Evolutionary conservation across 1,139 yeast species (phyloP), one percentile per base, ranked within the genome.

Genomic region (Lodderomyces elongisporus): DNA sequence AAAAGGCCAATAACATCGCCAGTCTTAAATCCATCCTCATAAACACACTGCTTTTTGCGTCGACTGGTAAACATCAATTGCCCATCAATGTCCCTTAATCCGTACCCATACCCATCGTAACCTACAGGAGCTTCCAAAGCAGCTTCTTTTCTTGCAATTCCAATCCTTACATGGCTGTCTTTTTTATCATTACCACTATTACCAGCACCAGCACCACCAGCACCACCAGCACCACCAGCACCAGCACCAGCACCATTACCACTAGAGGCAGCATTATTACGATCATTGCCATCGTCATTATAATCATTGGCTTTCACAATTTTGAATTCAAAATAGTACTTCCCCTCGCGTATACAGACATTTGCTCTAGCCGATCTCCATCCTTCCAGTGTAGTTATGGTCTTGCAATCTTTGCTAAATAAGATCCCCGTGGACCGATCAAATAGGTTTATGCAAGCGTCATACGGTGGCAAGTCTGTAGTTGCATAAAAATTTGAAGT

Each of bases 91-190:
- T 89, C 97, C 39, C 97, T 66, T 8, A 91, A 51, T 1, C 96
- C 96, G 54, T 93, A 91, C 0, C 96, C 91, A 58, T 88, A 91
- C 0, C 89, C 93, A 56, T 91, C 97, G 50, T 77, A 85, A 4
- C 99, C 99, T 7, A 89, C 91, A 0, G 99, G 98, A 0, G 95
- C 95, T 45, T 91, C 96, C 32, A 89, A 59, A 35, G 88, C 76
- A 1, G 96, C 94, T 51, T 91, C 98, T 43, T 85, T 69, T 36
- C 97, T 63, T 0, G 82, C 82, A 29, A 89, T 48, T 0, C 99
- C 99, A 17, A 89, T 52, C 24, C 98, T 59, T 1, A 89, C 89
- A 54, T 89, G 94, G 34, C 73, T 53, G 30, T 53, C 54, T n/a
- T n/a, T n/a, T n/a, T n/a, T n/a, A 14, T 20, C 22, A 20, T 20